These are phyloP conservation scores for Fonsecaea multimorphosa DNA, from an alignment of 2,329 filamentous ascomycete genomes.

Conservation along the genomic window DNA sequence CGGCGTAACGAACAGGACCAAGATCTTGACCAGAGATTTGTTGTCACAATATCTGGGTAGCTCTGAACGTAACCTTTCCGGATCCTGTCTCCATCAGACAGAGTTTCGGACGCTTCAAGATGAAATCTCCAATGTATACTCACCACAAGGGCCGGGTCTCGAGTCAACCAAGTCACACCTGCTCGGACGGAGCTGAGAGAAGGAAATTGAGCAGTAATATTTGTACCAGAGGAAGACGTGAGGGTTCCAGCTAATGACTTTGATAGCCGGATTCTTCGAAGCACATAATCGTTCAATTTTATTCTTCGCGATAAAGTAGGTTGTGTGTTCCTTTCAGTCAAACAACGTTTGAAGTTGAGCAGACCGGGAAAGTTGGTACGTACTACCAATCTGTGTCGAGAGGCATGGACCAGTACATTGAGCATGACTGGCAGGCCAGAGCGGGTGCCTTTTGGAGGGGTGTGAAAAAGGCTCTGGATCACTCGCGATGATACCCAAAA, in stretches of 20 bases:
- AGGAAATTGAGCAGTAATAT: not conserved
- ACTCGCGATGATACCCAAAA: not conserved
- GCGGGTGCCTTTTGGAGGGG: not conserved
- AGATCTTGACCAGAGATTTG: slow-evolving; percentile 3
- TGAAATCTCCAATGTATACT: not conserved
- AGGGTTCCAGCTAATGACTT: not conserved
- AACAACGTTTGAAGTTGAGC: not conserved
- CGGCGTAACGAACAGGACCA: slow-evolving; percentile 31
- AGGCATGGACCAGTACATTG: not conserved
- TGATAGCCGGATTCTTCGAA: not conserved
- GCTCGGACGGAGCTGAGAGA: not conserved
- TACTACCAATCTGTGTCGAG: not conserved
- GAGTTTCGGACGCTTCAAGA: not conserved
- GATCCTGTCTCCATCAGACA: slow-evolving; percentile 9
- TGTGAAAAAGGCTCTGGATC: not conserved
- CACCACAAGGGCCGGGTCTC: slow-evolving; percentile 18
- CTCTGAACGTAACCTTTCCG: slow-evolving; percentile 1
- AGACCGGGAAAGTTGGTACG: not conserved
- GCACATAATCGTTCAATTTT: too few relatives aligned
- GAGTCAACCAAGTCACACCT: slow-evolving; percentile 23
- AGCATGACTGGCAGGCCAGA: not conserved
- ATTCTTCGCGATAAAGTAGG: not conserved
- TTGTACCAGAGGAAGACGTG: not conserved
- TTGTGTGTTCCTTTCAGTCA: not conserved
- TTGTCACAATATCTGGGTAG: slow-evolving; percentile 4